phyloP scores from a whole-genome alignment of 495 filamentous ascomycete species.

The Polyplosphaeria fusca region DNA sequence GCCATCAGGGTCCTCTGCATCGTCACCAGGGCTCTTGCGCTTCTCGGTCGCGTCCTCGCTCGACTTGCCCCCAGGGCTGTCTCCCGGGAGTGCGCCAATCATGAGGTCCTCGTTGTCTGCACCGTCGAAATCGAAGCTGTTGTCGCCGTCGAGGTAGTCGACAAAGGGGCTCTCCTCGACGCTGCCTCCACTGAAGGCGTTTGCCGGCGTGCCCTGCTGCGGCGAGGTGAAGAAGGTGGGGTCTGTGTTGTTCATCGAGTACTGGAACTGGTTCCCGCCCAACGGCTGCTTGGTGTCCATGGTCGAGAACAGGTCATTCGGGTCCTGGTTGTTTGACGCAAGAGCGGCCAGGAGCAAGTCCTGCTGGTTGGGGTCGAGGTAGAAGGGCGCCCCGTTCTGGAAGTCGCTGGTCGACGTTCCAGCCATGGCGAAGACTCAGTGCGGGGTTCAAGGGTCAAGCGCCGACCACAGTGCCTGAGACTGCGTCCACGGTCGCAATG shows the following conservation, averaged over 20 bases:
- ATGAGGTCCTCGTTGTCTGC: conserved; percentile 55
- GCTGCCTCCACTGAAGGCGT: conserved; percentile 46
- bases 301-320: conserved; percentile 14
- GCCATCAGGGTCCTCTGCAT: conserved; percentile 51
- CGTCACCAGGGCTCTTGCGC: conserved; percentile 70
- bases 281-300: conserved; percentile 2
- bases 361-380: conserved; percentile 82
- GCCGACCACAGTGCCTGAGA: neutral
- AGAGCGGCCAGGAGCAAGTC: conserved; percentile 84
- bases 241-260: conserved; percentile 24
- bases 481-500: conserved; percentile 9
- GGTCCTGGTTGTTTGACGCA: conserved; percentile 63
- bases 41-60: conserved; percentile 74
- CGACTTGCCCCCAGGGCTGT: conserved; percentile 45
- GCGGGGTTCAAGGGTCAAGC: conserved; percentile 20
- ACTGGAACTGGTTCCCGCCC: conserved; percentile 24
- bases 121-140: conserved; percentile 58
- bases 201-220: conserved; percentile 47
- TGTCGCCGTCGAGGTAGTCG: conserved; percentile 71
- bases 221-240: conserved; percentile 39
- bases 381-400: conserved; percentile 38
- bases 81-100: conserved; percentile 72
- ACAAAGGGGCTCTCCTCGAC: conserved; percentile 77
- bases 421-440: conserved; percentile 26
- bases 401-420: conserved; percentile 31